Conservation (phyloP, 1,284 basidiomycete genomes). For the Sanghuangporus weigelae region DNA sequence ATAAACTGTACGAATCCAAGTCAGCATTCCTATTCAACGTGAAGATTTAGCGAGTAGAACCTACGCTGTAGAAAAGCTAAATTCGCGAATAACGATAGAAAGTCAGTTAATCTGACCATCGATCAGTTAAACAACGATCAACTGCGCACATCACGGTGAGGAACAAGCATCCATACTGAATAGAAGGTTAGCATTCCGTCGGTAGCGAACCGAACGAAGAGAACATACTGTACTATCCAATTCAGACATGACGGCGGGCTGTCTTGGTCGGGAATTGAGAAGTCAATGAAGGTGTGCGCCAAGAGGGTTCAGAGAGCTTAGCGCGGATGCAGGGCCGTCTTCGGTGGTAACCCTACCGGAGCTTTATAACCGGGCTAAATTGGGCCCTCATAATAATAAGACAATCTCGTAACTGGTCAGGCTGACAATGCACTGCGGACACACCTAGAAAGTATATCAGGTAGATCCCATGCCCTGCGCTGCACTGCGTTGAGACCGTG, state of each 20-base stretch:
- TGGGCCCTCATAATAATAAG: no score
- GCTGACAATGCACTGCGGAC: no score
- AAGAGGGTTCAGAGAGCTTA: background rate
- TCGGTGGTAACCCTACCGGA: no score
- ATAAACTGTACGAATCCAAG: background rate
- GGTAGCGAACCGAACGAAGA: background rate
- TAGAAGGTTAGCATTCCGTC: background rate
- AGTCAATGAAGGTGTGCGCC: no score
- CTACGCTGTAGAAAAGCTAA: background rate
- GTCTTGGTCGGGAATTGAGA: background rate
- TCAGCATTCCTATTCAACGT: background rate
- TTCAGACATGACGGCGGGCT: background rate
- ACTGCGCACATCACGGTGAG: conserved; percentile 1
- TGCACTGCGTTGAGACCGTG: no score
- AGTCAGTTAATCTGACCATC: background rate
- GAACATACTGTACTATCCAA: background rate
- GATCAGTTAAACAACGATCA: background rate
- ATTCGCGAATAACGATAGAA: background rate
- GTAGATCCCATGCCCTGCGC: no score
- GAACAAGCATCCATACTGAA: background rate
- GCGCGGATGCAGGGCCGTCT: no score
- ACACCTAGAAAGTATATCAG: no score
- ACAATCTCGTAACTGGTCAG: no score
- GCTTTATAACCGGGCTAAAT: no score
- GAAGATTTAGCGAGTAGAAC: background rate